A percentile compares a stretch with the other conserved stretches of the same genome.
Evolutionary conservation across 495 filamentous ascomycete genomes (phyloP).

Genomic region (Neurospora cerealis): DNA sequence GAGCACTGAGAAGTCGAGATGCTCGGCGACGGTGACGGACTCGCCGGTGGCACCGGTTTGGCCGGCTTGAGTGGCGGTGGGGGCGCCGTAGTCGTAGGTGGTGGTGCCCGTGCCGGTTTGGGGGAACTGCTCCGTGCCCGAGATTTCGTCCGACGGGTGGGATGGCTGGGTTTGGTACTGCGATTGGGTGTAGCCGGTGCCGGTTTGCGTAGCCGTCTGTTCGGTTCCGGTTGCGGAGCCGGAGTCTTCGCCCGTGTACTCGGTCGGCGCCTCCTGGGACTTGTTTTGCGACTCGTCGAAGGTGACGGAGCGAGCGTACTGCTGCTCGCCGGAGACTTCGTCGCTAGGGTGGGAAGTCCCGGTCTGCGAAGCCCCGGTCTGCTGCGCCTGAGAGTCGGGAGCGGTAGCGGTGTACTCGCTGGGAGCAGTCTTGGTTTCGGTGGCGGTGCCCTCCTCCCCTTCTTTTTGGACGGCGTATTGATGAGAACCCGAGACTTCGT

Average conservation of each 20-base stretch:
- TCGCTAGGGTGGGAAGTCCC: background rate
- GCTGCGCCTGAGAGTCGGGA: background rate
- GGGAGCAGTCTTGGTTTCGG: background rate
- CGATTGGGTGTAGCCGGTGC: background rate
- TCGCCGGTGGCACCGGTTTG: background rate
- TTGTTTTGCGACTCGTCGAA: background rate
- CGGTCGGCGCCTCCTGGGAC: background rate
- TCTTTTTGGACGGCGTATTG: background rate
- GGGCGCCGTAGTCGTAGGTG: background rate
- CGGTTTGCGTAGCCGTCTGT: background rate
- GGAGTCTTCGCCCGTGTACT: background rate
- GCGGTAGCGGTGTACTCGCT: background rate
- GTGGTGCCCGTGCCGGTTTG: background rate
- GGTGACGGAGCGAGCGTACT: background rate
- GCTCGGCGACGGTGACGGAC: slow-evolving; percentile 11
- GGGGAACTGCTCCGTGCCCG: background rate
- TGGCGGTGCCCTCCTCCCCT: background rate
- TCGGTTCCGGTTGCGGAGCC: background rate
- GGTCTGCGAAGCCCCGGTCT: background rate
- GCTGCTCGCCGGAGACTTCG: background rate
- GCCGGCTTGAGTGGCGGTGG: background rate
- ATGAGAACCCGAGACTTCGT: background rate
- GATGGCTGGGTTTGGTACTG: background rate
- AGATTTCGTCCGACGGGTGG: background rate
- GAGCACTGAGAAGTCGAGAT: slow-evolving; percentile 53